Evolutionary conservation across 2,329 filamentous ascomycete genomes (phyloP), one percentile per base, ranked within the genome.

Genomic region (Alternaria hordeiaustralica): DNA sequence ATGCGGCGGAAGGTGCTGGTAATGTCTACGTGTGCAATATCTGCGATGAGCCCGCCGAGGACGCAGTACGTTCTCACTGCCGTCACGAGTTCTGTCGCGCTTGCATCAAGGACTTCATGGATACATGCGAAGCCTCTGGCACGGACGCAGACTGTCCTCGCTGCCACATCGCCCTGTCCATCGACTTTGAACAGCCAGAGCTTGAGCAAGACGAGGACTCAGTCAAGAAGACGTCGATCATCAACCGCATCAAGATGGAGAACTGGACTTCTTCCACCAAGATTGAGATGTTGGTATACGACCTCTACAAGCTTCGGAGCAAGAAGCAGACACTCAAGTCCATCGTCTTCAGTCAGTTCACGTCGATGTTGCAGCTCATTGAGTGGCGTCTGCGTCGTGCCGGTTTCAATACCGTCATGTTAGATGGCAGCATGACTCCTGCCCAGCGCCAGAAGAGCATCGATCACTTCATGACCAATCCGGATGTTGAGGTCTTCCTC

Each of bases 241-340:
- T 98, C 85, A 98, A 98, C 79, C 92, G 96, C 59, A 98, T 99
- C 82, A 93, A 95, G 81, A 97, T 98, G 94, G 93, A 97, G 78
- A 92, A 98, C 74, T 99, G 96, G 96, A 97, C 94, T 0, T 97
- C 93, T 0, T 97, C 94, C 1, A 97, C 94, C 66, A 99, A 99
- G 84, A 99, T 99, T 70, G 96, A 99, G 82, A 90, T 97, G 78
- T 88, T 99, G 6, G 91, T 98, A 10, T 96, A 97, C 75, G 94
- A 98, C 75, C 87, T 99, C 3, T 96, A 97, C 84, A 92, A 92
- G 79, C 87, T 98, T 43, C 90, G 96, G 61, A 97, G 92, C 61
- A 92, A 97, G 82, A 97, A 96, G 78, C 90, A 94, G 66, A 96
- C 94, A 0, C 91, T 96, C 79, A 99, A 99, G 83, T 96, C 93